phyloP scores from a whole-genome alignment of 345 rosid species.

The Populus pruinosa region DNA sequence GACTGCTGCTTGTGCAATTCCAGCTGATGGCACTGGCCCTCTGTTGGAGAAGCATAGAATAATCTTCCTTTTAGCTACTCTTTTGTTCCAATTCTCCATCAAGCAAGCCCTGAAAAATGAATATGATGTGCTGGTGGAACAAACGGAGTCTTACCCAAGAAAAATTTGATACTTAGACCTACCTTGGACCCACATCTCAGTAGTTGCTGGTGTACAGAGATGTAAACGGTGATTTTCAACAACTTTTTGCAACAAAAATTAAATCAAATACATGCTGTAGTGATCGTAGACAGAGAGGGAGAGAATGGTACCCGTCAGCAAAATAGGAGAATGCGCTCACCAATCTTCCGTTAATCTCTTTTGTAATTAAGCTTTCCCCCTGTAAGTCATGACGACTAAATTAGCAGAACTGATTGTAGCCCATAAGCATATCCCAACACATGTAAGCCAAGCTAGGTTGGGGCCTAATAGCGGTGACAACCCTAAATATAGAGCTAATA shows the following conservation, averaged over 20 bases:
- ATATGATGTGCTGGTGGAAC: not conserved
- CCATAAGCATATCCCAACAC: too few species aligned
- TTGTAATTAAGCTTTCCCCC: slow-evolving; percentile 62
- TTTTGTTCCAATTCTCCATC: slow-evolving; percentile 33
- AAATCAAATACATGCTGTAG: too few species aligned
- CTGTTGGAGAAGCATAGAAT: slow-evolving; percentile 55
- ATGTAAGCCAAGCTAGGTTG: too few species aligned
- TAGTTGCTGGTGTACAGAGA: too few species aligned
- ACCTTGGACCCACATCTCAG: too few species aligned
- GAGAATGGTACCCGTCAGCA: slow-evolving; percentile 36
- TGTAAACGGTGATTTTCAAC: too few species aligned
- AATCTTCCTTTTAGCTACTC: slow-evolving; percentile 37
- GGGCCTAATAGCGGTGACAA: too few species aligned
- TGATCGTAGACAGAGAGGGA: not conserved
- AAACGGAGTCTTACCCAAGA: too few species aligned
- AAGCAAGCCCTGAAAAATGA: slow-evolving; percentile 38
- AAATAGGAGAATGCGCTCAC: slow-evolving; percentile 42
- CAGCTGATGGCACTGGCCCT: slow-evolving; percentile 34
- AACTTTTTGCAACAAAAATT: too few species aligned
- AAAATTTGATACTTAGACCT: too few species aligned
- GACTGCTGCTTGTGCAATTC: slow-evolving; percentile 52
- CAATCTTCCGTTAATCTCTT: slow-evolving; percentile 42
- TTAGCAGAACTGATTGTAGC: not conserved
- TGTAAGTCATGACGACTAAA: slow-evolving; percentile 4
- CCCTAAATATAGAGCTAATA: too few species aligned